These are phyloP conservation scores for Ogataea pilisensis DNA, from an alignment of 805 yeast species.

Conservation along the genomic window DNA sequence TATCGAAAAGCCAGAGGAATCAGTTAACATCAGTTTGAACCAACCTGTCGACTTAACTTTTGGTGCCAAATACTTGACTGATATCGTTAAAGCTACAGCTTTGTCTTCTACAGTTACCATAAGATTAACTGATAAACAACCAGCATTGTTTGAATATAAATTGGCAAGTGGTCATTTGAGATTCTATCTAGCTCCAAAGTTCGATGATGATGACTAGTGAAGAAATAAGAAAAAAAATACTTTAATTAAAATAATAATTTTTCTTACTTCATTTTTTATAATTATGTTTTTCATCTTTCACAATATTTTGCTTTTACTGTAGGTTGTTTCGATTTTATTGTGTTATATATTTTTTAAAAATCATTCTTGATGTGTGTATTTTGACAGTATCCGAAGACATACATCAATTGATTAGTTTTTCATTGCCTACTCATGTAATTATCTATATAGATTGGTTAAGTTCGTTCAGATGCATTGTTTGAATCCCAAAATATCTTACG, in stretches of 20 bases:
- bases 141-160: constrained; percentile 90
- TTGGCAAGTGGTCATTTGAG: constrained; percentile 89
- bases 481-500: no score
- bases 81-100: constrained; percentile 86
- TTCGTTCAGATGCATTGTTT: neutral
- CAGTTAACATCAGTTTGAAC: constrained; percentile 71
- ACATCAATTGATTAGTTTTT: neutral
- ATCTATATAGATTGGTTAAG: neutral
- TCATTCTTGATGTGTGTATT: no score
- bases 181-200: constrained; percentile 96
- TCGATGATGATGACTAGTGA: constrained; percentile 77
- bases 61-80: constrained; percentile 86
- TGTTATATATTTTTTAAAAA: no score
- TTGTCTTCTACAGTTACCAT: constrained; percentile 74
- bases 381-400: neutral
- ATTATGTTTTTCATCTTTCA: neutral
- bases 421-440: no score
- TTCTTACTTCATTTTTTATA: neutral
- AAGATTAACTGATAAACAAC: constrained; percentile 85
- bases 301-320: neutral
- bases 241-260: neutral
- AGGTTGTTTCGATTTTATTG: no score
- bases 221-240: neutral
- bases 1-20: constrained; percentile 73
- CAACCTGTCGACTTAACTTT: constrained; percentile 86